Evolutionary conservation across 495 filamentous ascomycete genomes (phyloP).

Genomic region (Penicillium daleae): DNA sequence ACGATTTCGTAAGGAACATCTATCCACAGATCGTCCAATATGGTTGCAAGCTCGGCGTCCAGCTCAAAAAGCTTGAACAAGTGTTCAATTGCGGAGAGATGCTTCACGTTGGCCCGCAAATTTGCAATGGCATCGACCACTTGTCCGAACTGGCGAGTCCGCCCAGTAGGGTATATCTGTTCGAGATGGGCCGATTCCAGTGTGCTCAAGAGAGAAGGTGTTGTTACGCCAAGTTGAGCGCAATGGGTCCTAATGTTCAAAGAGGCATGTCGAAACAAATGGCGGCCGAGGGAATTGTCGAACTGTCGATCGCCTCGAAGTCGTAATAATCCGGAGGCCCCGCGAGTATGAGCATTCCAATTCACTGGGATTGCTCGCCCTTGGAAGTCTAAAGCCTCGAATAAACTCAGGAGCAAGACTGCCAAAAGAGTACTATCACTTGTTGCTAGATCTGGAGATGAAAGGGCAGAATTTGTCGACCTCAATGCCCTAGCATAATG

Average conservation of each 20-base stretch:
- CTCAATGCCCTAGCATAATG: constrained; percentile 7
- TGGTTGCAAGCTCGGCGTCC: not conserved
- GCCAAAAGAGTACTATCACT: constrained; percentile 2
- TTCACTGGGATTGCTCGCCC: not conserved
- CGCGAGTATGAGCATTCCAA: constrained; percentile 5
- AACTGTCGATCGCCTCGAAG: constrained; percentile 4
- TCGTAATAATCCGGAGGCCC: not conserved
- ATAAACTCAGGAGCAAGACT: not conserved
- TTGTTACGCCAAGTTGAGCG: not conserved
- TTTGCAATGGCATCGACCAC: not conserved
- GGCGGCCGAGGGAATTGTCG: not conserved
- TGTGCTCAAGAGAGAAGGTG: not conserved
- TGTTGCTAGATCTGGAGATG: not conserved
- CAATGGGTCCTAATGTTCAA: constrained; percentile 1
- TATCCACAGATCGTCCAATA: not conserved
- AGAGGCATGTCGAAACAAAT: constrained; percentile 4
- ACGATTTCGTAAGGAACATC: not conserved
- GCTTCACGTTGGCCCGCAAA: not conserved
- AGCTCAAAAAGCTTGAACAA: not conserved
- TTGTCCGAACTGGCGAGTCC: not conserved
- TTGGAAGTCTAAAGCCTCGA: constrained; percentile 1
- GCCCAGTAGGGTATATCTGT: not conserved
- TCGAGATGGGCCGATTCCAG: not conserved
- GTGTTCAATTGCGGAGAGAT: not conserved
- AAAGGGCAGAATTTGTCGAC: not conserved